Evolutionary conservation across 257 asterid genomes (phyloP).

Genomic region (Cynanchum wilfordii): DNA sequence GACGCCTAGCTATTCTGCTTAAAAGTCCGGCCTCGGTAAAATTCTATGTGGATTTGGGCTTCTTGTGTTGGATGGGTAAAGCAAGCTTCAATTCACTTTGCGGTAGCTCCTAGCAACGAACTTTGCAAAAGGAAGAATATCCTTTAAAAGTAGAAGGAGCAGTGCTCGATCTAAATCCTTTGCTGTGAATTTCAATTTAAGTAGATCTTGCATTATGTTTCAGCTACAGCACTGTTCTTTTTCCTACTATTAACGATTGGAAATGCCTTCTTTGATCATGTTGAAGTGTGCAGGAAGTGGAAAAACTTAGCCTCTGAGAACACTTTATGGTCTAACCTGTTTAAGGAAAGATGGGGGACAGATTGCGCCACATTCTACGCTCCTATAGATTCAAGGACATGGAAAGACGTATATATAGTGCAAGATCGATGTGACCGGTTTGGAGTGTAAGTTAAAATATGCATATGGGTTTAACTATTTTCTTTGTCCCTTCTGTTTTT

Average conservation of each 20-base stretch:
- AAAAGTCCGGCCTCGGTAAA: background rate
- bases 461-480: background rate
- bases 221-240: background rate
- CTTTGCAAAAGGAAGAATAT: background rate
- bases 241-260: constrained; percentile 10
- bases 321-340: constrained; percentile 56
- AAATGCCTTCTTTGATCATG: constrained; percentile 10
- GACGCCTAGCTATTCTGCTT: background rate
- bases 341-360: constrained; percentile 65
- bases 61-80: background rate
- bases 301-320: constrained; percentile 50
- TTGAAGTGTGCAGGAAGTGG: constrained; percentile 81
- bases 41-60: background rate
- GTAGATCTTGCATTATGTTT: background rate
- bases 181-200: background rate
- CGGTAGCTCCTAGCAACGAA: background rate
- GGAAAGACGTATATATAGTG: constrained; percentile 68
- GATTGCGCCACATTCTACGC: constrained; percentile 54
- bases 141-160: background rate
- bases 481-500: background rate
- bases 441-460: constrained; percentile 52
- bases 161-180: background rate
- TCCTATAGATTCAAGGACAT: constrained; percentile 46
- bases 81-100: background rate
- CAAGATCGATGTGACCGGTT: constrained; percentile 77